Conservation (phyloP, 306 rosid genomes). For the Trichosanthes cucumerina region DNA sequence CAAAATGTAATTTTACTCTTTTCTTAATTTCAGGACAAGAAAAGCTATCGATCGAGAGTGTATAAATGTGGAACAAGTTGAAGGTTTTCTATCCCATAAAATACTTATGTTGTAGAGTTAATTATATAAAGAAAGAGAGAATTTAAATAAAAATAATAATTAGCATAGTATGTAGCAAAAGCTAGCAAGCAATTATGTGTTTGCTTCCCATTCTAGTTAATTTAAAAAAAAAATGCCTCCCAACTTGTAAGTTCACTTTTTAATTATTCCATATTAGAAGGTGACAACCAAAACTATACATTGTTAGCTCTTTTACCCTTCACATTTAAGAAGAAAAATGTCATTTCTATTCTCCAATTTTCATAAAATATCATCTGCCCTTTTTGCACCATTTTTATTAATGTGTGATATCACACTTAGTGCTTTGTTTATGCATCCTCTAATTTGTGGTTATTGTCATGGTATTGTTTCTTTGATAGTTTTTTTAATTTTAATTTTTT, state of each 20-base stretch:
- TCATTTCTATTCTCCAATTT: neutral
- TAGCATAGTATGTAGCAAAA: slow-evolving; percentile 1
- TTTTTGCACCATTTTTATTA: neutral
- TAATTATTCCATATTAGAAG: neutral
- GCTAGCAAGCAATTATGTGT: neutral
- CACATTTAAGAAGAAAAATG: neutral
- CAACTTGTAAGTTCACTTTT: slow-evolving; percentile 4
- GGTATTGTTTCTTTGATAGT: neutral
- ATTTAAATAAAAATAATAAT: neutral
- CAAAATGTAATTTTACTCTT: neutral
- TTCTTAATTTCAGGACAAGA: slow-evolving; percentile 3
- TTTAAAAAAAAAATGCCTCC: neutral
- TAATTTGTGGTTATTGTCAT: neutral
- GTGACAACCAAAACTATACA: neutral
- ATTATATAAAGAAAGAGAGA: slow-evolving; percentile 9
- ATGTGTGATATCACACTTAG: too few species aligned
- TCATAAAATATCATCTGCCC: neutral
- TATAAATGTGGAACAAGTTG: slow-evolving; percentile 1
- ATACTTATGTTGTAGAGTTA: neutral
- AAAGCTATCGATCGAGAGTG: neutral
- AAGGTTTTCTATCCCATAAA: slow-evolving; percentile 1
- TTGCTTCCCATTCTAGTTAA: slow-evolving; percentile 2
- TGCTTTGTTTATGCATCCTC: neutral
- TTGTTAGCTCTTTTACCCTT: neutral
- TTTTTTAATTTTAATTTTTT: too few species aligned